Conservation (phyloP, 768 basidiomycete species). For the Panaeolus cyanescens region DNA sequence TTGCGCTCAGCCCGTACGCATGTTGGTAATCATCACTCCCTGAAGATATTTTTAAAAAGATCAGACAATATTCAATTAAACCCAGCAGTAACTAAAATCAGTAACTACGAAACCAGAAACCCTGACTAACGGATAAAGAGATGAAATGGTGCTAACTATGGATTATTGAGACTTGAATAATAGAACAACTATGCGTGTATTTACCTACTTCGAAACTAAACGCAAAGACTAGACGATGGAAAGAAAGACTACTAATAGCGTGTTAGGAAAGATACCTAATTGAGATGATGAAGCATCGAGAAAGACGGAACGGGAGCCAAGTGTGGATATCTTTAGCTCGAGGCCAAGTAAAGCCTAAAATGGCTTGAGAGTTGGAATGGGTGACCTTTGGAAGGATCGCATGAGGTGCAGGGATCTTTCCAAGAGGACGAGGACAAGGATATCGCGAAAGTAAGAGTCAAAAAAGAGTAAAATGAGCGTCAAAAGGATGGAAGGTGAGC, state of each 20-base stretch:
- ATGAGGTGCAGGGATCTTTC: background rate
- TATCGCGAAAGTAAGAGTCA: background rate
- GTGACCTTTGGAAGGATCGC: background rate
- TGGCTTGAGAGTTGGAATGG: background rate
- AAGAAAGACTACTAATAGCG: background rate
- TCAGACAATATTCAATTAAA: too few relatives aligned
- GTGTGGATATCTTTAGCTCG: background rate
- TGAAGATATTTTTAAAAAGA: too few relatives aligned
- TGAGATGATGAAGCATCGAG: background rate
- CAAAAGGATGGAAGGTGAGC: background rate
- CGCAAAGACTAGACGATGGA: background rate
- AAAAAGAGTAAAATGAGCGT: background rate
- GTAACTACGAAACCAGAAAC: background rate
- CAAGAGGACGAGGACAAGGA: background rate
- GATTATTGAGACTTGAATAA: conserved; percentile 17
- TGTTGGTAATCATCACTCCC: too few relatives aligned
- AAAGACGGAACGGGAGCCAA: conserved; percentile 5
- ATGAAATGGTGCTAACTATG: conserved; percentile 10
- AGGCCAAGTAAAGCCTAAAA: background rate
- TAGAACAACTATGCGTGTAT: conserved; percentile 11
- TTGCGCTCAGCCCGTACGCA: too few relatives aligned
- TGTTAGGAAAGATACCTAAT: background rate
- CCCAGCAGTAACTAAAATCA: too few relatives aligned
- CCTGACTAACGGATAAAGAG: background rate
- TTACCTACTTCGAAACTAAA: background rate